Evolutionary conservation across 2,329 filamentous ascomycete species (phyloP).

Genomic region (Alternaria sp.): DNA sequence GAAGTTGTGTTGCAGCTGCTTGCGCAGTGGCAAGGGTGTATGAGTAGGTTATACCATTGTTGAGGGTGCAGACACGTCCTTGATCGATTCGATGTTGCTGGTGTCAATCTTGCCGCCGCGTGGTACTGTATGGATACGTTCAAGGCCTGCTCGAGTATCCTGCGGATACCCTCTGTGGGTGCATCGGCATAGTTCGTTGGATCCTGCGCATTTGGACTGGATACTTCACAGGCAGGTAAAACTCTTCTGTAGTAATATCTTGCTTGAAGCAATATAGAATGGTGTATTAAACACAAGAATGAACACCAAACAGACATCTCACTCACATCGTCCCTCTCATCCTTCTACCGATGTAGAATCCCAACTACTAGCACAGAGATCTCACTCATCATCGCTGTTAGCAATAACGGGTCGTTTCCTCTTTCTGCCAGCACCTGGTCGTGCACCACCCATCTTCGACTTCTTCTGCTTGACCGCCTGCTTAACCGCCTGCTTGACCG

Average conservation of each 20-base stretch:
- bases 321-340: background rate
- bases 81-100: constrained; percentile 24
- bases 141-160: constrained; percentile 33
- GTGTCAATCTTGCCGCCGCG: constrained; percentile 30
- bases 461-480: constrained; percentile 1
- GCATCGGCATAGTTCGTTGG: constrained; percentile 41
- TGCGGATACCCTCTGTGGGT: constrained; percentile 42
- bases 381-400: constrained; percentile 23
- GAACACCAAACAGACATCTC: background rate
- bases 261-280: background rate
- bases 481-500: background rate
- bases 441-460: constrained; percentile 11
- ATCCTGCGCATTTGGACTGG: constrained; percentile 10
- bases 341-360: background rate
- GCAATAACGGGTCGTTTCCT: constrained; percentile 19
- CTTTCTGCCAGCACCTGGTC: constrained; percentile 13
- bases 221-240: background rate
- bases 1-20: background rate
- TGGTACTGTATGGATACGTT: constrained; percentile 21
- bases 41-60: background rate
- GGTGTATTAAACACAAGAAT: background rate
- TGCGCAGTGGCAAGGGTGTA: background rate
- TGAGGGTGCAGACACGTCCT: background rate
- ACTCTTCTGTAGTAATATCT: background rate
- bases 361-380: background rate